phyloP scores from a whole-genome alignment of 768 basidiomycete genomes.

The Termitomyces sp. region DNA sequence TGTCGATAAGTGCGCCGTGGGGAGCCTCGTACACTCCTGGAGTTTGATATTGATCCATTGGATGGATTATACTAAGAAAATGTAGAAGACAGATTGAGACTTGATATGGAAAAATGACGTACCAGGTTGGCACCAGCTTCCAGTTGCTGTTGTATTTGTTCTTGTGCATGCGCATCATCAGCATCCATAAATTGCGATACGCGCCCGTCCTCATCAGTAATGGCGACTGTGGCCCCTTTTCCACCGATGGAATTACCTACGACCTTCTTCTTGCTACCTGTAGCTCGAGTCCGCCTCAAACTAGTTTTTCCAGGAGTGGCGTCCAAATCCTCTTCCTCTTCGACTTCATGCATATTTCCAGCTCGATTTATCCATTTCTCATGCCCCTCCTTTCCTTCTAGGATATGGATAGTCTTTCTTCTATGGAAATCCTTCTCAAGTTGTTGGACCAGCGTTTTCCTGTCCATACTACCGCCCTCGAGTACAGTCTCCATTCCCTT shows the following conservation, averaged over 20 bases:
- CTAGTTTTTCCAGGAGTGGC: constrained; percentile 54
- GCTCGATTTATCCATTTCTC: constrained; percentile 23
- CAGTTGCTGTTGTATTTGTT: constrained; percentile 84
- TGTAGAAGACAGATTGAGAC: neutral
- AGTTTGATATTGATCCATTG: constrained; percentile 53
- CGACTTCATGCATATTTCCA: constrained; percentile 11
- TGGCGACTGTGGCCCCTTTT: constrained; percentile 18
- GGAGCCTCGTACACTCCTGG: constrained; percentile 64
- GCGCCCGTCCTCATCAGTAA: constrained; percentile 44
- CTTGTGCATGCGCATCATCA: constrained; percentile 74
- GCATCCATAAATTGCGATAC: constrained; percentile 88
- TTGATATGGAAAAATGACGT: constrained; percentile 18
- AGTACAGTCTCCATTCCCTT: constrained; percentile 72
- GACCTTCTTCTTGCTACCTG: constrained; percentile 23
- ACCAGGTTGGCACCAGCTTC: constrained; percentile 71
- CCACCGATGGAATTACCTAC: neutral
- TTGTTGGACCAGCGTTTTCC: constrained; percentile 72
- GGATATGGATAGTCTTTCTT: constrained; percentile 74
- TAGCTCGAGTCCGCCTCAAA: constrained; percentile 26
- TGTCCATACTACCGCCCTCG: constrained; percentile 67
- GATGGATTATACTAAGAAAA: constrained; percentile 54
- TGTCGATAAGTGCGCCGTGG: constrained; percentile 53
- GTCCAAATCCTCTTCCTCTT: constrained; percentile 45
- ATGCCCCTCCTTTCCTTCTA: constrained; percentile 63
- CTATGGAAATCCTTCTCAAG: constrained; percentile 82